phyloP scores from a whole-genome alignment of 306 rosid species.

The Urtica urens region DNA sequence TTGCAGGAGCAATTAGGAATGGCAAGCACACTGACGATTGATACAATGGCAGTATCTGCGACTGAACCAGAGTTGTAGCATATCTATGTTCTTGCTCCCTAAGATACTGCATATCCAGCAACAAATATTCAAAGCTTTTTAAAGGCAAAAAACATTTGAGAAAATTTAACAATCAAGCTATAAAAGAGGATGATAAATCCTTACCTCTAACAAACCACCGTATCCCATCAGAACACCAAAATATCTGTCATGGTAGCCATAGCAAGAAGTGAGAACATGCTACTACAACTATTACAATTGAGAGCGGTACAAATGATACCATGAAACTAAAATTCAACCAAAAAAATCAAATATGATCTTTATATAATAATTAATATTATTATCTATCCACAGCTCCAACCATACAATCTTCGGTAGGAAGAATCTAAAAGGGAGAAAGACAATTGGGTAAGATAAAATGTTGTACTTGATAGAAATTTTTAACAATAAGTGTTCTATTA shows the following conservation, averaged over 20 bases:
- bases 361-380: too few species aligned
- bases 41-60: constrained; percentile 65
- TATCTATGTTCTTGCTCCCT: constrained; percentile 65
- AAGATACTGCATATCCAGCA: constrained; percentile 51
- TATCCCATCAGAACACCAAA: constrained; percentile 78
- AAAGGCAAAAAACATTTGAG: constrained; percentile 10
- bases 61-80: constrained; percentile 34
- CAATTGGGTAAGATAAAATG: too few species aligned
- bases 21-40: constrained; percentile 32
- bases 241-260: constrained; percentile 46
- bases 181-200: constrained; percentile 26
- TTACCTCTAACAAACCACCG: constrained; percentile 77
- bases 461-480: too few species aligned
- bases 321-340: neutral
- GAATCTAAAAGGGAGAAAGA: too few species aligned
- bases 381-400: too few species aligned
- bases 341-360: too few species aligned
- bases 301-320: neutral
- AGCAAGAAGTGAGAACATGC: constrained; percentile 9
- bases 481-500: too few species aligned
- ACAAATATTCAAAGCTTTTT: neutral
- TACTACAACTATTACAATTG: neutral
- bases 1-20: constrained; percentile 68
- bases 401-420: too few species aligned
- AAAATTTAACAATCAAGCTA: constrained; percentile 4